phyloP scores from a whole-genome alignment of 2,329 filamentous ascomycete species.

The Harringtonia aguacate region DNA sequence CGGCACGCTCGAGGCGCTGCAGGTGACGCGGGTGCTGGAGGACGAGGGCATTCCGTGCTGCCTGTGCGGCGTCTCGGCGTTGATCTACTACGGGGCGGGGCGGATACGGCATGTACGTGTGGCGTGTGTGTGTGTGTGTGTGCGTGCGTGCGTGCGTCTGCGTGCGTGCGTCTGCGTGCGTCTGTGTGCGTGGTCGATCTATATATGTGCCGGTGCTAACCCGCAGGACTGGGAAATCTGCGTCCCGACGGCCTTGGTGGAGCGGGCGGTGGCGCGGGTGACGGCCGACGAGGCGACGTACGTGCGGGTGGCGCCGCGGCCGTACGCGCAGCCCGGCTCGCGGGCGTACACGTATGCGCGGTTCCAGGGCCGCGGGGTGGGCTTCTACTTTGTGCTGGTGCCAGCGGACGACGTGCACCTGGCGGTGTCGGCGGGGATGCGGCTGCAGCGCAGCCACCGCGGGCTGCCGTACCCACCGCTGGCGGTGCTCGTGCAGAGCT shows the following conservation, averaged over 20 bases:
- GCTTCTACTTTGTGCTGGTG: background rate
- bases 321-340: background rate
- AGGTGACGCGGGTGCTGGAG: background rate
- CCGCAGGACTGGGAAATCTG: background rate
- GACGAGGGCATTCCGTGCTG: background rate
- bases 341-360: background rate
- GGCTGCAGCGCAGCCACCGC: background rate
- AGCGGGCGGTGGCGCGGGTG: background rate
- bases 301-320: background rate
- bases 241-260: background rate
- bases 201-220: too few species aligned
- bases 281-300: background rate
- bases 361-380: background rate
- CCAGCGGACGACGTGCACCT: background rate
- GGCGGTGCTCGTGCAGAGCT: background rate
- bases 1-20: background rate
- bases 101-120: background rate
- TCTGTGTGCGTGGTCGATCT: too few species aligned
- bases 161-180: too few species aligned
- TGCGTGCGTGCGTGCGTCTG: too few species aligned
- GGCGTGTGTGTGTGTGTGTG: too few species aligned
- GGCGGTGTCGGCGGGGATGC: background rate
- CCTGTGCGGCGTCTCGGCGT: conserved; percentile 1
- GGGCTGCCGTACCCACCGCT: conserved; percentile 1
- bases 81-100: conserved; percentile 1